Conservation (phyloP, 2,329 filamentous ascomycete genomes). For the Alternaria consortialis region DNA sequence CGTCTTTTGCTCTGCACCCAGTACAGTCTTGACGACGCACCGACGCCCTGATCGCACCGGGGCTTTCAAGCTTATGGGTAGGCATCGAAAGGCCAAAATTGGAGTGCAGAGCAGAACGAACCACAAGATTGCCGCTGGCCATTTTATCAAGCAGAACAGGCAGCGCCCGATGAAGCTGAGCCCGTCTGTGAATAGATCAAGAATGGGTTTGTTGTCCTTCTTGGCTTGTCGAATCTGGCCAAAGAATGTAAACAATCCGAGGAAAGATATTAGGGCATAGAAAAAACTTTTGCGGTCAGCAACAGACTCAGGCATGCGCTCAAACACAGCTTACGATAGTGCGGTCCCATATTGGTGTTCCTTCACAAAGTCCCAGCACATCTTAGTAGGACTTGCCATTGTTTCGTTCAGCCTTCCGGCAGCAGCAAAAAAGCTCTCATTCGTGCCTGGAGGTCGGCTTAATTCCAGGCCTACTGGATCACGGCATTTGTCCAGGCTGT, state of each 20-base stretch:
- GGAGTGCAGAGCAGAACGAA: constrained; percentile 17
- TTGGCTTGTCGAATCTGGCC: background rate
- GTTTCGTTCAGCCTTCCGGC: constrained; percentile 36
- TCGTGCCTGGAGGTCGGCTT: constrained; percentile 22
- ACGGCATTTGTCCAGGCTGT: constrained; percentile 5
- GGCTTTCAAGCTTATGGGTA: constrained; percentile 28
- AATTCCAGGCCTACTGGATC: background rate
- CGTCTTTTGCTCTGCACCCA: constrained; percentile 20
- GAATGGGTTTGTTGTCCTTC: constrained; percentile 2
- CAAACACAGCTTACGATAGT: constrained; percentile 22
- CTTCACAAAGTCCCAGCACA: constrained; percentile 35
- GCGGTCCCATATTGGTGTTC: constrained; percentile 35
- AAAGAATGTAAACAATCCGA: constrained; percentile 20
- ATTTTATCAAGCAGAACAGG: constrained; percentile 5
- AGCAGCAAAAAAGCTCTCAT: constrained; percentile 42
- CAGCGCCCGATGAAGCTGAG: background rate
- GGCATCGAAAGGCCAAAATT: constrained; percentile 25
- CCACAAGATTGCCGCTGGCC: constrained; percentile 1
- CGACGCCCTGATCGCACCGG: constrained; percentile 27
- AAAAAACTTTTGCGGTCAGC: constrained; percentile 14
- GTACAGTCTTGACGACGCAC: constrained; percentile 24
- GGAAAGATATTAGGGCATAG: constrained; percentile 22
- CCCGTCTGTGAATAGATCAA: background rate
- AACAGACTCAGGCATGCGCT: background rate
- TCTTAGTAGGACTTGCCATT: constrained; percentile 17